These are phyloP conservation scores for Lactifluus piperatus DNA, from an alignment of 768 basidiomycete genomes.

Conservation along the genomic window DNA sequence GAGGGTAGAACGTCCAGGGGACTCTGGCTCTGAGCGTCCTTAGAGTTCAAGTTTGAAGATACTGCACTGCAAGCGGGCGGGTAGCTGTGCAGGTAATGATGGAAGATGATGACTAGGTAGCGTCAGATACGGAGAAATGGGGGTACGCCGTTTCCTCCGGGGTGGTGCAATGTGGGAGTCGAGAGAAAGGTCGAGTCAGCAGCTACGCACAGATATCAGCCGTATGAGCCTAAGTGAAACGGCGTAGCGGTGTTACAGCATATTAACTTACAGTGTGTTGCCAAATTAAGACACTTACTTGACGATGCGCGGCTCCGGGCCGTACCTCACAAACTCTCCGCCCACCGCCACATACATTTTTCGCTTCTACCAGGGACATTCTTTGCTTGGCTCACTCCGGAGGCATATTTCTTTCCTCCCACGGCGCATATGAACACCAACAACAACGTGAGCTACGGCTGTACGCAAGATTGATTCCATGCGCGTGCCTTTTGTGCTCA, in stretches of 20 bases:
- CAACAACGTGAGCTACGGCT: too few relatives aligned
- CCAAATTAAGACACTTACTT: neutral
- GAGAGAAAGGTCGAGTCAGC: neutral
- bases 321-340: neutral
- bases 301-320: neutral
- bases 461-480: too few relatives aligned
- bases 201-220: too few relatives aligned
- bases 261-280: neutral
- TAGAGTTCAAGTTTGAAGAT: neutral
- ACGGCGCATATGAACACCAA: too few relatives aligned
- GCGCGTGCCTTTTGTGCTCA: too few relatives aligned
- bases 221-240: too few relatives aligned
- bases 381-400: neutral
- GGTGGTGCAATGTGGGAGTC: neutral
- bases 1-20: neutral
- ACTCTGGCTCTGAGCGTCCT: neutral
- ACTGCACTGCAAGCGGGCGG: neutral
- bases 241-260: neutral
- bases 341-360: neutral
- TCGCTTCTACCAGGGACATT: too few relatives aligned
- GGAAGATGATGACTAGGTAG: neutral
- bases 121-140: slow-evolving; percentile 5
- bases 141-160: neutral
- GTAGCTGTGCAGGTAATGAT: neutral
- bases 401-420: too few relatives aligned